These are phyloP conservation scores for Kwoniella botswanensis DNA, from an alignment of 768 basidiomycete genomes.

Conservation along the genomic window DNA sequence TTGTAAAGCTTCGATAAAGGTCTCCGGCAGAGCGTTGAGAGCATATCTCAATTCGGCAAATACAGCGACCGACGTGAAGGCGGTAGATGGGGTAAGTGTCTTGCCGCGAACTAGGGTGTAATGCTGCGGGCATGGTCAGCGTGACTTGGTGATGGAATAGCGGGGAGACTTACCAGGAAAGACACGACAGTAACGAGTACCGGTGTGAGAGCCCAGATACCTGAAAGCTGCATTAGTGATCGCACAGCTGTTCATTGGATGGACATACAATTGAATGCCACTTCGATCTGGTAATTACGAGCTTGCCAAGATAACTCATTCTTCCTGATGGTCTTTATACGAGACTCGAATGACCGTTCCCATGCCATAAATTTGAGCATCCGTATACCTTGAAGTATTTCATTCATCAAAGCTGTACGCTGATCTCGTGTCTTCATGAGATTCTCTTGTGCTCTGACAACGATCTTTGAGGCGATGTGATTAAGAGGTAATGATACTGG, in stretches of 20 bases:
- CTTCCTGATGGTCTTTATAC: slow-evolving; percentile 72
- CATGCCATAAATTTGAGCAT: slow-evolving; percentile 98
- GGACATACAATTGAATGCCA: slow-evolving; percentile 52
- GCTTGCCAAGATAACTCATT: slow-evolving; percentile 83
- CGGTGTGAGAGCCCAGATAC: slow-evolving; percentile 65
- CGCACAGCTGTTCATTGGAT: background rate
- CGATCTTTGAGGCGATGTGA: slow-evolving; percentile 79
- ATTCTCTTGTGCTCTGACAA: slow-evolving; percentile 77
- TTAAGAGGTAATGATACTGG: slow-evolving; percentile 71
- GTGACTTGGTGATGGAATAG: background rate
- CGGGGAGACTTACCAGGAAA: slow-evolving; percentile 58
- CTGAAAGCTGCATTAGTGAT: slow-evolving; percentile 6
- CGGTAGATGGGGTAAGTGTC: slow-evolving; percentile 77
- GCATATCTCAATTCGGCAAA: slow-evolving; percentile 86
- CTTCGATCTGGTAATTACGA: slow-evolving; percentile 85
- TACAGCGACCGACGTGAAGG: slow-evolving; percentile 74
- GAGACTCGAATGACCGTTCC: slow-evolving; percentile 86
- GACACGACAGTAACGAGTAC: slow-evolving; percentile 64
- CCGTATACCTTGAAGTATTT: slow-evolving; percentile 82
- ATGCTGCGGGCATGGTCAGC: slow-evolving; percentile 52
- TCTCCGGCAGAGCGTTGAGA: slow-evolving; percentile 84
- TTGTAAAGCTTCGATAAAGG: slow-evolving; percentile 87
- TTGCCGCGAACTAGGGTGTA: slow-evolving; percentile 75
- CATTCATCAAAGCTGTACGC: slow-evolving; percentile 89
- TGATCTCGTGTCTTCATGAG: slow-evolving; percentile 92